These are phyloP conservation scores for Dissophora globulifera DNA, from an alignment of 192 early-diverging fungal species.

Conservation along the genomic window DNA sequence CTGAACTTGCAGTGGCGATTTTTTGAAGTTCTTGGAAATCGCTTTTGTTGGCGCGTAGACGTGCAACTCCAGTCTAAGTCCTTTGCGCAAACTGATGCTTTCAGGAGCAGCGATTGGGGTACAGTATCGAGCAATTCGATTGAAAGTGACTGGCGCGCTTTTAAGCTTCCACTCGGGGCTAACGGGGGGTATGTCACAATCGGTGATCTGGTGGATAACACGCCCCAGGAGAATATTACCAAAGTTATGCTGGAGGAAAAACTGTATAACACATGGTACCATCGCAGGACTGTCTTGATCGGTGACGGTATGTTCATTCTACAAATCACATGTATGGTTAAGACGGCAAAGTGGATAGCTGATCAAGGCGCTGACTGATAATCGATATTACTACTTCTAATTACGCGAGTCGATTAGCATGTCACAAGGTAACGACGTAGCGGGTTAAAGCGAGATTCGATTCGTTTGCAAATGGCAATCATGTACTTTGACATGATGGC, in stretches of 20 bases:
- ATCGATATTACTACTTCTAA: not conserved
- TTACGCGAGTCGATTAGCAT: not conserved
- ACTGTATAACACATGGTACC: slow-evolving; percentile 8
- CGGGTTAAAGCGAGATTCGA: not conserved
- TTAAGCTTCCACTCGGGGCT: not conserved
- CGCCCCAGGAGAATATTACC: slow-evolving; percentile 1
- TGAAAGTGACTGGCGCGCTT: not conserved
- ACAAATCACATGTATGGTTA: not conserved
- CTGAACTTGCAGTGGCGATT: slow-evolving; percentile 3
- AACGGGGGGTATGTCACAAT: not conserved
- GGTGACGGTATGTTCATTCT: slow-evolving; percentile 12
- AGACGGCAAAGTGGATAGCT: not conserved
- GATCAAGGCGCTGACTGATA: not conserved
- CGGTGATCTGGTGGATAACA: slow-evolving; percentile 4
- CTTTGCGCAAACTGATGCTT: not conserved
- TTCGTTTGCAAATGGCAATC: not conserved
- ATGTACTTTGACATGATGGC: not conserved
- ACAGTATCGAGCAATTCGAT: not conserved
- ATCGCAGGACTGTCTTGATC: slow-evolving; percentile 11
- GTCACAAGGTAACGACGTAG: slow-evolving; percentile 11
- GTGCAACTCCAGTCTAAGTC: slow-evolving; percentile 1
- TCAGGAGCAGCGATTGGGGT: slow-evolving; percentile 12
- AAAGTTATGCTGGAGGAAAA: slow-evolving; percentile 22
- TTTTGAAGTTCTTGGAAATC: not conserved
- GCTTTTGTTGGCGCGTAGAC: slow-evolving; percentile 11